phyloP scores from a whole-genome alignment of 257 asterid genomes.

The Coffea canephora region DNA sequence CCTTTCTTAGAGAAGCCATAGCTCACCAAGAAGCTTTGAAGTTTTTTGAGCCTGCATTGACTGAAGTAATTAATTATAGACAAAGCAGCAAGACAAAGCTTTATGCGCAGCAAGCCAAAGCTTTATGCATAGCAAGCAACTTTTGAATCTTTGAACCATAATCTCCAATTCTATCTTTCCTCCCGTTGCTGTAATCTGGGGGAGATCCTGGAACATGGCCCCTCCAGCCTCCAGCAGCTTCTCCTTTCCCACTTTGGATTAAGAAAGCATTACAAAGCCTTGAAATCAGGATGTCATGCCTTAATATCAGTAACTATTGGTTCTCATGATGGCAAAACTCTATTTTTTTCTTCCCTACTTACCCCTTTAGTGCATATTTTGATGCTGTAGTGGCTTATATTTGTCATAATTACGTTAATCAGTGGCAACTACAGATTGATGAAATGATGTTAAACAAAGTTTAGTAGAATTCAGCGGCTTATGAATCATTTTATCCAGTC shows the following conservation, averaged over 20 bases:
- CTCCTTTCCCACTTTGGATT: conserved; percentile 22
- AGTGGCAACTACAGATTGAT: neutral
- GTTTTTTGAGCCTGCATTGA: neutral
- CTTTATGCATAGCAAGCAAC: conserved; percentile 13
- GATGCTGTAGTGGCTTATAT: neutral
- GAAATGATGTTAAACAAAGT: neutral
- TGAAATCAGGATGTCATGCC: conserved; percentile 32
- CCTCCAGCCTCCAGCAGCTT: conserved; percentile 19
- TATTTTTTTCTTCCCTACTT: too few species aligned
- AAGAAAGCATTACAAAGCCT: conserved; percentile 30
- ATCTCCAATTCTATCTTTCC: conserved; percentile 17
- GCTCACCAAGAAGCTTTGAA: neutral
- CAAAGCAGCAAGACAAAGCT: conserved; percentile 3
- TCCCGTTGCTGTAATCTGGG: conserved; percentile 27
- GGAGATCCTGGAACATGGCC: conserved; percentile 33
- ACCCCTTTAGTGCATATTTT: neutral
- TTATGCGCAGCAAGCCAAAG: conserved; percentile 8
- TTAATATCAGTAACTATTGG: conserved; percentile 22
- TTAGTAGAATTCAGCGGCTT: too few species aligned
- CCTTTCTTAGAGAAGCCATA: too few species aligned
- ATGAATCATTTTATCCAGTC: too few species aligned
- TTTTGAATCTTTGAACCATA: conserved; percentile 33
- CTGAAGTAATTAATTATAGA: conserved; percentile 4
- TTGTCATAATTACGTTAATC: conserved; percentile 16
- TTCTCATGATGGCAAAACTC: conserved; percentile 13